Base-by-base conservation (phyloP, 495 filamentous ascomycete species). In the Darksidea phi region DNA sequence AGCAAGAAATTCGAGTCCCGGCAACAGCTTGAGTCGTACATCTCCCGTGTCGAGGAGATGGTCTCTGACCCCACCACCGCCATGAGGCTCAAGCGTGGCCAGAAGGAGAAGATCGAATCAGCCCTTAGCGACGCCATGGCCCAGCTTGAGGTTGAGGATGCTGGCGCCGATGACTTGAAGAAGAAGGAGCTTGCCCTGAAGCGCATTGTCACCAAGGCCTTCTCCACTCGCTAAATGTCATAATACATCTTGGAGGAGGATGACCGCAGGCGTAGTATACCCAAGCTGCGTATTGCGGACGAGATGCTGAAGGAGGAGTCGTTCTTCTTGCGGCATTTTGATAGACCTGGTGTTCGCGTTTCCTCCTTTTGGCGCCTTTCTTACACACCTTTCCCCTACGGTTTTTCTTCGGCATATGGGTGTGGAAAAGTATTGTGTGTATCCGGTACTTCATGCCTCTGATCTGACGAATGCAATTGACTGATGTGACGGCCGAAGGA, bases 171-270 rank as follows among this genome's bases (percentile, higher is more conserved):
- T 70, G 94, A 99, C 75, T 82, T 99, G 61, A 97, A 95, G 89
- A 97, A 97, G 91, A 97, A 97, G 88, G 94, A 99, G 84, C 80
- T 99, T 55, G 94, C 91, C 56, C 83, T 99, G 50, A 99, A 99
- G 91, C 81, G 94, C 70, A 80, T 95, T 63, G 91, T 99, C 56
- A 99, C 94, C 72, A 97, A 97, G 84, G 93, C 91, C 67, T 94
- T 94, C 88, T 81, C 89, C 59, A 90, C 89, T 66, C 85, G 89
- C 74, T 94, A 89, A 84, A 79, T 51, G 56, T n/a, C 17, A 12
- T 49, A 48, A 25, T 5, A 43, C 1, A 26, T 28, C 26, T 42
- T n/a, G 10, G 48, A 18, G 45, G 25, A 32, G 47, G 46, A 26
- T 43, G 8, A 38, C 41, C 28, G 45, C 28, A 48, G 41, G 21